phyloP scores from a whole-genome alignment of 176 grass and related monocot species.

The Cenchrus fungigraminus region DNA sequence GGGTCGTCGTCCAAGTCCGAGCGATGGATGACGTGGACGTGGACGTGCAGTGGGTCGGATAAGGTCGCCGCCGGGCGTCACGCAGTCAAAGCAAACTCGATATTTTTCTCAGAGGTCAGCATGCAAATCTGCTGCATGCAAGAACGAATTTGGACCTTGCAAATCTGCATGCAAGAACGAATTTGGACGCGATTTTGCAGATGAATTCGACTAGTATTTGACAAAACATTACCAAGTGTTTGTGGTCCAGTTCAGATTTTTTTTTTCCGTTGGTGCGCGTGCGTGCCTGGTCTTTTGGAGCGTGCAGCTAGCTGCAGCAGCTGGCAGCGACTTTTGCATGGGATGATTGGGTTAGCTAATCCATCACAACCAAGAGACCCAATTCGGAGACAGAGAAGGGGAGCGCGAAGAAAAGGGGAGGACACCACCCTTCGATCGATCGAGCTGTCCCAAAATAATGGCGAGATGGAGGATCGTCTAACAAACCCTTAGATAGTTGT shows the following conservation, averaged over 20 bases:
- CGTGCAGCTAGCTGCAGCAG: background rate
- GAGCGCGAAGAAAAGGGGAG: background rate
- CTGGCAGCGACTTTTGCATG: background rate
- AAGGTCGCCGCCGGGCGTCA: constrained; percentile 9
- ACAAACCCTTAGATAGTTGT: background rate
- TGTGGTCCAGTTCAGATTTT: background rate
- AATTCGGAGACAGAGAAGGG: background rate
- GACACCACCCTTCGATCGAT: background rate
- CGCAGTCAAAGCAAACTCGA: background rate
- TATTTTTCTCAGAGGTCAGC: too few species aligned
- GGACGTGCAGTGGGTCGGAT: constrained; percentile 2
- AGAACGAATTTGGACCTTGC: too few species aligned
- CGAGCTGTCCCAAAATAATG: constrained; percentile 45
- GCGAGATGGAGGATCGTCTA: constrained; percentile 34
- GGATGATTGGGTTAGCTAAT: constrained; percentile 28
- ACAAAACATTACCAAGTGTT: background rate
- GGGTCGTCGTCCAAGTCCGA: background rate
- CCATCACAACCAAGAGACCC: constrained; percentile 21
- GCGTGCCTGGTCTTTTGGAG: background rate
- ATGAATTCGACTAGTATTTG: background rate
- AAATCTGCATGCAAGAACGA: background rate
- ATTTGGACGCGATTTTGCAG: background rate
- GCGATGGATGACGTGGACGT: constrained; percentile 15
- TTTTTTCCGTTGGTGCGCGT: background rate
- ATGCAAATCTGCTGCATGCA: too few species aligned